Conservation (phyloP, 192 early-diverging fungal genomes). For the Podila clonocystis region DNA sequence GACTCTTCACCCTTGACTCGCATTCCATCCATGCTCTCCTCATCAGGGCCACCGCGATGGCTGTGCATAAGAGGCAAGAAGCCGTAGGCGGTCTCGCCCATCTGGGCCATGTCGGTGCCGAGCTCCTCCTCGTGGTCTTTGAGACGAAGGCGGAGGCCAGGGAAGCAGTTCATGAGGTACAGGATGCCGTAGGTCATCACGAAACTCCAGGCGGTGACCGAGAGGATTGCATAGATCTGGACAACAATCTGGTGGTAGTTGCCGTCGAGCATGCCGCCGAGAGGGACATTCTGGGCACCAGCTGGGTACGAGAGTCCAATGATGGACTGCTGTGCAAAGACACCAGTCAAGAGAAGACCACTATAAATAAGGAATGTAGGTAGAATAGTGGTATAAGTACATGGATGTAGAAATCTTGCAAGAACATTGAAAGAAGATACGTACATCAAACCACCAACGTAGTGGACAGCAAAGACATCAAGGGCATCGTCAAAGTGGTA, state of each 20-base stretch:
- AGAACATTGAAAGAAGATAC: neutral
- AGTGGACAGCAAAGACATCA: constrained; percentile 86
- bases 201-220: constrained; percentile 82
- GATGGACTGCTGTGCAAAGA: constrained; percentile 83
- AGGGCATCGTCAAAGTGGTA: constrained; percentile 83
- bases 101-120: constrained; percentile 85
- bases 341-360: constrained; percentile 85
- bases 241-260: constrained; percentile 83
- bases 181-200: constrained; percentile 79
- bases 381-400: constrained; percentile 55
- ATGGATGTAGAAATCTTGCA: no score
- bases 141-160: constrained; percentile 79
- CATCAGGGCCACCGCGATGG: constrained; percentile 11
- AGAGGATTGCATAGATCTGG: constrained; percentile 78
- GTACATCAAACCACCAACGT: constrained; percentile 70
- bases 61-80: constrained; percentile 33
- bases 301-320: constrained; percentile 69
- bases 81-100: constrained; percentile 82
- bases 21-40: constrained; percentile 12
- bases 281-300: constrained; percentile 56
- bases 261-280: constrained; percentile 83
- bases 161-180: constrained; percentile 75
- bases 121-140: constrained; percentile 76
- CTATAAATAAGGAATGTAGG: constrained; percentile 67
- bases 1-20: neutral